These are phyloP conservation scores for Trypanosoma boissoni DNA, from an alignment of 208 protist genomes.

Conservation along the genomic window DNA sequence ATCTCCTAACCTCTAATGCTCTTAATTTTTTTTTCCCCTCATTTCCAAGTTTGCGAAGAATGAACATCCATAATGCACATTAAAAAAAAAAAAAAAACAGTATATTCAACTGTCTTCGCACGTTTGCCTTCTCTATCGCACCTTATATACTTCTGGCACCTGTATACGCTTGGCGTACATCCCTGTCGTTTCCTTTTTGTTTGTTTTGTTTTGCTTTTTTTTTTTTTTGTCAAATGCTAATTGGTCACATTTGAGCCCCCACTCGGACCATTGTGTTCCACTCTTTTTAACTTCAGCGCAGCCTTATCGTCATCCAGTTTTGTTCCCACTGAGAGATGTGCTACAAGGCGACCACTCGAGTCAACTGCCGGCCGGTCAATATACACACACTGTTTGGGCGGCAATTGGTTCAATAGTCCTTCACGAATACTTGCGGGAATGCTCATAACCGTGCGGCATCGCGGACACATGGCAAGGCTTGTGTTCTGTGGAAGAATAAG, in stretches of 20 bases:
- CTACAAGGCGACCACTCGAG: slow-evolving; percentile 33
- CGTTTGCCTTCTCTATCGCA: too few relatives aligned
- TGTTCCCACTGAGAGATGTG: slow-evolving; percentile 64
- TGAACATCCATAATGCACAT: too few relatives aligned
- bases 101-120: not conserved
- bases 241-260: too few relatives aligned
- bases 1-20: too few relatives aligned
- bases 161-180: not conserved
- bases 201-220: not conserved
- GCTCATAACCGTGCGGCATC: slow-evolving; percentile 82
- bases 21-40: too few relatives aligned
- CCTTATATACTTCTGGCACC: too few relatives aligned
- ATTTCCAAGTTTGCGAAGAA: too few relatives aligned
- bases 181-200: not conserved
- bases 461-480: slow-evolving; percentile 79
- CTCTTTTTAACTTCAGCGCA: too few relatives aligned
- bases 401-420: slow-evolving; percentile 43
- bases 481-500: slow-evolving; percentile 86
- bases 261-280: too few relatives aligned
- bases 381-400: slow-evolving; percentile 79
- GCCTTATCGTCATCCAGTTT: slow-evolving; percentile 62
- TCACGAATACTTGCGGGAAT: slow-evolving; percentile 82
- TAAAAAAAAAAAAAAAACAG: slow-evolving; percentile 4
- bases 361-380: slow-evolving; percentile 67
- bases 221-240: too few relatives aligned